Evolutionary conservation across 2,329 filamentous ascomycete genomes (phyloP).

Genomic region (Cylindrodendrum hubeiense): DNA sequence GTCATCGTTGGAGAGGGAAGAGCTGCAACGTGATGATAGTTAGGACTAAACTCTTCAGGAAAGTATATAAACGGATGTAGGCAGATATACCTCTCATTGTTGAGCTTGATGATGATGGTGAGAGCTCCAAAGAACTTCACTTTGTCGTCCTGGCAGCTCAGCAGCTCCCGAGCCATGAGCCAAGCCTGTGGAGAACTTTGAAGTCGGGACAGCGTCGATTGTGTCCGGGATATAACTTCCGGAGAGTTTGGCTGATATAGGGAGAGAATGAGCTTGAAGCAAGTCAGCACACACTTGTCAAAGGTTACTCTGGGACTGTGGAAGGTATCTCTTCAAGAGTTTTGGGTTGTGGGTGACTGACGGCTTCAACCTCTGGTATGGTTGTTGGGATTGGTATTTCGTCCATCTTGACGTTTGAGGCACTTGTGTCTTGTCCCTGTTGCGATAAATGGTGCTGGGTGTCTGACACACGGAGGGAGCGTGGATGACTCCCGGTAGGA

Average conservation of each 20-base stretch:
- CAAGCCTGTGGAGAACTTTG: constrained; percentile 87
- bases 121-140: constrained; percentile 93
- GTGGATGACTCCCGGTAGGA: neutral
- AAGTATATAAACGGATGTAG: neutral
- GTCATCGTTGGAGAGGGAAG: constrained; percentile 67
- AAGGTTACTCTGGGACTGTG: neutral
- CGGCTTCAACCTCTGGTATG: constrained; percentile 36
- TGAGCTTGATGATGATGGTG: constrained; percentile 94
- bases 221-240: constrained; percentile 63
- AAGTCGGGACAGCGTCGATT: constrained; percentile 81
- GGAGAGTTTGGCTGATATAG: constrained; percentile 66
- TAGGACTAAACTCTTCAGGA: neutral
- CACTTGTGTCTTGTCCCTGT: neutral
- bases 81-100: constrained; percentile 80
- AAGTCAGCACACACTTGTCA: constrained; percentile 28
- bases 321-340: neutral
- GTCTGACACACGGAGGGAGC: neutral
- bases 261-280: constrained; percentile 59
- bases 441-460: neutral
- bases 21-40: constrained; percentile 44
- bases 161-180: constrained; percentile 83
- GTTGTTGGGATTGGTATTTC: constrained; percentile 32
- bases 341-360: constrained; percentile 13
- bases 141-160: constrained; percentile 77
- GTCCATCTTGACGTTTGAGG: constrained; percentile 24